Conservation (phyloP, 2,329 filamentous ascomycete species). For the Alternaria consortialis region DNA sequence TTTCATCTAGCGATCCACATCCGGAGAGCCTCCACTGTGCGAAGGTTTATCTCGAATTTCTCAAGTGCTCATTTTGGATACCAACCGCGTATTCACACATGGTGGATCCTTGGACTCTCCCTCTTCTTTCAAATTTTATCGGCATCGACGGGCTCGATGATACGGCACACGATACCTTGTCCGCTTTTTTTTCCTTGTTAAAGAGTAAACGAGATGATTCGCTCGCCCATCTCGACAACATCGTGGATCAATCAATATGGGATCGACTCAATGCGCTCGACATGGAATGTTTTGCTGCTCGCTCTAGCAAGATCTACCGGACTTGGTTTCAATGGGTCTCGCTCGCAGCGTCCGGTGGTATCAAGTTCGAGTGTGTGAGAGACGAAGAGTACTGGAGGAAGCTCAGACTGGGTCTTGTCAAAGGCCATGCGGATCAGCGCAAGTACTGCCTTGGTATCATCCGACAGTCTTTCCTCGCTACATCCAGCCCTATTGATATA, state of each 20-base stretch:
- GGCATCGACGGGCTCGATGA: constrained; percentile 33
- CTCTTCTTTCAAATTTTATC: constrained; percentile 31
- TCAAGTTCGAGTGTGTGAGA: constrained; percentile 34
- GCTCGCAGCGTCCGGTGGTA: constrained; percentile 23
- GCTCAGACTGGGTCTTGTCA: constrained; percentile 51
- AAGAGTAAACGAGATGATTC: background rate
- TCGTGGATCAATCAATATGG: constrained; percentile 39
- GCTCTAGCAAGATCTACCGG: constrained; percentile 38
- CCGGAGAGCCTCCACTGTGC: background rate
- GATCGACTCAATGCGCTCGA: constrained; percentile 29
- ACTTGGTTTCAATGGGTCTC: constrained; percentile 51
- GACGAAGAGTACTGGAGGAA: constrained; percentile 53
- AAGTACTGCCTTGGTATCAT: constrained; percentile 59
- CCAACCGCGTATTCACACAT: constrained; percentile 29
- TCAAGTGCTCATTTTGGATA: constrained; percentile 47
- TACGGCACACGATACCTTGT: constrained; percentile 36
- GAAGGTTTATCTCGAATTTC: constrained; percentile 34
- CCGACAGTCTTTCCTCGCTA: constrained; percentile 50
- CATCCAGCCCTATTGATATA: constrained; percentile 37
- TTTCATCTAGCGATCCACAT: background rate
- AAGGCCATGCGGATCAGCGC: constrained; percentile 56
- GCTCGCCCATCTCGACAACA: background rate
- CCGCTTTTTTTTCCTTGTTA: constrained; percentile 36
- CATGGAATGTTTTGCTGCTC: constrained; percentile 25
- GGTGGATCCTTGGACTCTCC: constrained; percentile 24